Percentiles rank a stretch among this genome's conserved stretches.
These are phyloP conservation scores for Cutaneotrichosporon curvatum DNA, from an alignment of 1,284 basidiomycete species.

Conservation along the genomic window DNA sequence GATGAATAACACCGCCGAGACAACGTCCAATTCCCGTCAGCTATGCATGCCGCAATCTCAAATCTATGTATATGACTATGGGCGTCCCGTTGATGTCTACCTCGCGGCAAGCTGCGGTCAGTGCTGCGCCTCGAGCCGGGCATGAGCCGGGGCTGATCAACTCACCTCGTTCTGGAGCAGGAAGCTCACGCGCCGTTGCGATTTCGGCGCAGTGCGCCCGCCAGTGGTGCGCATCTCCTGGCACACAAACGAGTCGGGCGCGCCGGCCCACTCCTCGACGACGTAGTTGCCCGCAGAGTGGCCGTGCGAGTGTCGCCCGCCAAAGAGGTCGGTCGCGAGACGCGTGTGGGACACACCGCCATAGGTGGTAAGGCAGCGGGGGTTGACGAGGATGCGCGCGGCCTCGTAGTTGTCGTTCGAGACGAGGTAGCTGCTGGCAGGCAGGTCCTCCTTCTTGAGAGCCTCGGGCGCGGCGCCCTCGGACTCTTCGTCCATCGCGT, in stretches of 20 bases:
- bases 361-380: conserved; percentile 90
- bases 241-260: conserved; percentile 90
- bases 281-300: conserved; percentile 58
- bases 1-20: no score
- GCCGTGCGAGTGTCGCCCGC: conserved; percentile 50
- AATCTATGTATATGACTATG: no score
- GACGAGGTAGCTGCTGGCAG: conserved; percentile 48
- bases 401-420: conserved; percentile 82
- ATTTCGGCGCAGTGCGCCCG: conserved; percentile 83
- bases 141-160: not conserved
- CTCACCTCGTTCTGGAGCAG: conserved; percentile 58
- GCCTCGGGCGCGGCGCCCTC: conserved; percentile 40
- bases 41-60: no score
- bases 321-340: conserved; percentile 83
- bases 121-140: no score
- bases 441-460: conserved; percentile 35
- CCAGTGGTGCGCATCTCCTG: conserved; percentile 91
- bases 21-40: no score
- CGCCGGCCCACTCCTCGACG: conserved; percentile 85
- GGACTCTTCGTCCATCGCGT: conserved; percentile 65
- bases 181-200: conserved; percentile 77
- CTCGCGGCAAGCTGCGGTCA: no score
- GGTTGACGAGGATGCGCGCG: conserved; percentile 85
- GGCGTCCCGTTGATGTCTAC: no score
- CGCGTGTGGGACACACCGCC: conserved; percentile 90